phyloP scores from a whole-genome alignment of 2,329 filamentous ascomycete species.

The Colletotrichum navitas region DNA sequence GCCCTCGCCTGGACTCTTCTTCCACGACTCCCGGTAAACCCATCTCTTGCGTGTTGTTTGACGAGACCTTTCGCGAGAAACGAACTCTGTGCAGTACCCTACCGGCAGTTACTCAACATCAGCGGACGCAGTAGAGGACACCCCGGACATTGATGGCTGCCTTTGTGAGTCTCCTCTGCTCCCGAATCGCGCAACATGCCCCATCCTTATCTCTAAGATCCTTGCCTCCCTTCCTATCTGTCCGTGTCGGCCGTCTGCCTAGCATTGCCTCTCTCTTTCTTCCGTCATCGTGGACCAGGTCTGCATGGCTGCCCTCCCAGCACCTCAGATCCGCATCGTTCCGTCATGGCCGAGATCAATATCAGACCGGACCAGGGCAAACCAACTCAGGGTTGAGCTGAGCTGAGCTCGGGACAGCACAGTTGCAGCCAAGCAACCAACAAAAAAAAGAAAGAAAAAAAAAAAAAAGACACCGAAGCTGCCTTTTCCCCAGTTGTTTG shows the following conservation, averaged over 20 bases:
- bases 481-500: neutral
- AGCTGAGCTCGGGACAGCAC: conserved; percentile 1
- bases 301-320: neutral
- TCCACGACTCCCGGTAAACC: neutral
- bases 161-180: conserved; percentile 43
- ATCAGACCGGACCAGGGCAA: neutral
- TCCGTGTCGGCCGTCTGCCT: neutral
- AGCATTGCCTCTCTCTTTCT: neutral
- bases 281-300: conserved; percentile 25
- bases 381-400: neutral
- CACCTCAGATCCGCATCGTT: conserved; percentile 5
- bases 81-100: conserved; percentile 5
- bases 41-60: neutral
- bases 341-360: conserved; percentile 10
- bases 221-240: neutral
- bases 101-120: conserved; percentile 7
- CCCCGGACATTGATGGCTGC: conserved; percentile 45
- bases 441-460: neutral
- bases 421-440: neutral
- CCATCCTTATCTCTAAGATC: conserved; percentile 17
- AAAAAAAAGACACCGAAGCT: neutral
- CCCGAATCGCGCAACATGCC: conserved; percentile 1
- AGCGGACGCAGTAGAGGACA: conserved; percentile 32
- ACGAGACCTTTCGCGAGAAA: neutral
- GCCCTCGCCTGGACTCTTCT: neutral